Evolutionary conservation across 2,329 filamentous ascomycete species (phyloP).

Genomic region (Ustilaginoidea virens): DNA sequence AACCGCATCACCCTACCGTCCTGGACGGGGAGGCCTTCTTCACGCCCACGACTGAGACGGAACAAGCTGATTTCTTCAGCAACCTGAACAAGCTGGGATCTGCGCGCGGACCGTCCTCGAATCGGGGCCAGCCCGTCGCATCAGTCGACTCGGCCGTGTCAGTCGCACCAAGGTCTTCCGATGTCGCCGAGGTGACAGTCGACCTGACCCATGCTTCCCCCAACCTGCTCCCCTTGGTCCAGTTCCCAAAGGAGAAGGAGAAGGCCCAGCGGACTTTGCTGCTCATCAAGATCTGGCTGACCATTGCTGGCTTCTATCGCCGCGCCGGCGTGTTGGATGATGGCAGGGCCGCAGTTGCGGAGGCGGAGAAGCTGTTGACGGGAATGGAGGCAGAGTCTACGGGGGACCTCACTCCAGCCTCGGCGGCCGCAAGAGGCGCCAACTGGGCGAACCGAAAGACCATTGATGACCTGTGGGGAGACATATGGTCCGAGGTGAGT

Average conservation of each 20-base stretch:
- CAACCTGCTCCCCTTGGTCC: conserved; percentile 33
- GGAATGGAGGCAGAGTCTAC: conserved; percentile 52
- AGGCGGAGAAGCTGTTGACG: conserved; percentile 65
- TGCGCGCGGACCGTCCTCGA: conserved; percentile 24
- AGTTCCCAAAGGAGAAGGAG: conserved; percentile 39
- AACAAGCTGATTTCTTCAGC: conserved; percentile 28
- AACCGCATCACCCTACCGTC: conserved; percentile 22
- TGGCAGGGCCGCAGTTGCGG: conserved; percentile 60
- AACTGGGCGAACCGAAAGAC: conserved; percentile 72
- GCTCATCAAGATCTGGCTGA: conserved; percentile 73
- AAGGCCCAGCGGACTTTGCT: conserved; percentile 33
- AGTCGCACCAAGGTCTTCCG: conserved; percentile 22
- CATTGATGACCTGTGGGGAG: conserved; percentile 70
- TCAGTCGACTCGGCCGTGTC: conserved; percentile 31
- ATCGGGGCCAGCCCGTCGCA: conserved; percentile 25
- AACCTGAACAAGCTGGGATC: conserved; percentile 23
- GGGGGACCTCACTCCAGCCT: conserved; percentile 45
- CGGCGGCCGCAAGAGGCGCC: conserved; percentile 43
- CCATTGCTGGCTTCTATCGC: conserved; percentile 78
- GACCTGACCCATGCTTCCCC: conserved; percentile 28
- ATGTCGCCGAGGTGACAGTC: conserved; percentile 22
- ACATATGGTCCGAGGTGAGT: conserved; percentile 68
- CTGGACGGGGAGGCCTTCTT: conserved; percentile 36
- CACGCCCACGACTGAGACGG: conserved; percentile 27
- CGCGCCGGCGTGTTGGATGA: conserved; percentile 69